A percentile compares a stretch with the other conserved stretches of the same genome.
Conservation (phyloP, 1,284 basidiomycete genomes). For the Cryptococcus jaspeensis region DNA sequence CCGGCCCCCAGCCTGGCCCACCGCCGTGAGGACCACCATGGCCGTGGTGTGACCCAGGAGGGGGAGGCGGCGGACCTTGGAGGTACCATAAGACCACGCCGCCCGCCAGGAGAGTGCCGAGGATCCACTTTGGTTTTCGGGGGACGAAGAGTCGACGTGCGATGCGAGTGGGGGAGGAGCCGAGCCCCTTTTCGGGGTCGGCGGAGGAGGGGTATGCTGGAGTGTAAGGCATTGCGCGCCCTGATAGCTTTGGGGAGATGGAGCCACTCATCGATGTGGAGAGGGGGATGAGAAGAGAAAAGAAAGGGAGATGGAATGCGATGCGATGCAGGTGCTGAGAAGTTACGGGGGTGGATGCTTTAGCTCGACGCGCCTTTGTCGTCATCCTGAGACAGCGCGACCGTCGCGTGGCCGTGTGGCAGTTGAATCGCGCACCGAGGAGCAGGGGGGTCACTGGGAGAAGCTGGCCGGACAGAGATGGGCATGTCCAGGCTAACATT, state of each 20-base stretch:
- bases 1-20: slow-evolving; percentile 2
- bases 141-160: slow-evolving; percentile 5
- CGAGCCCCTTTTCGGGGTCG: slow-evolving; percentile 14
- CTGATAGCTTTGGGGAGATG: slow-evolving; percentile 11
- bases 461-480: no score
- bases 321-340: no score
- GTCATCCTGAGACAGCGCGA: no score
- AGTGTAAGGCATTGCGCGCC: slow-evolving; percentile 13
- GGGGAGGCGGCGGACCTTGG: neutral
- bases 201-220: slow-evolving; percentile 9
- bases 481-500: no score
- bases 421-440: no score
- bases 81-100: slow-evolving; percentile 1
- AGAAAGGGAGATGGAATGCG: no score
- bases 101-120: neutral
- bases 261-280: neutral
- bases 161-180: slow-evolving; percentile 2
- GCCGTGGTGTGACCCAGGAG: neutral
- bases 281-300: no score
- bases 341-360: no score
- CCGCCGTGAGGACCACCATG: neutral
- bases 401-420: no score
- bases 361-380: no score
- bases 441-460: no score
- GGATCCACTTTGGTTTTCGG: slow-evolving; percentile 11